A percentile compares a stretch with the other conserved stretches of the same genome.
Conservation (phyloP, 441 rosid species). For the Capsella rubella region DNA sequence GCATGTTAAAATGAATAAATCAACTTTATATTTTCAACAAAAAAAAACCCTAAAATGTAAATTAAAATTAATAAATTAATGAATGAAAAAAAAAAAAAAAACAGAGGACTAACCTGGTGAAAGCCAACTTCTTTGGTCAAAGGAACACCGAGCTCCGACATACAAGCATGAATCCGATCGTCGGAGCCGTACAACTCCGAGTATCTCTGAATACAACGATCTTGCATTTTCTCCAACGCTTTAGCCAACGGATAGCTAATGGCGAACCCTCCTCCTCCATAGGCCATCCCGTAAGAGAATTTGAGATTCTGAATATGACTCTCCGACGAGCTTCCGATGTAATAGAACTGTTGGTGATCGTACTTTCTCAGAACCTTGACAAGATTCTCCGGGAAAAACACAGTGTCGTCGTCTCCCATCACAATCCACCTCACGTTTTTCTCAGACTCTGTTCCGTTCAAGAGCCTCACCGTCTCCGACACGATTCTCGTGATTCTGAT, state of each 20-base stretch:
- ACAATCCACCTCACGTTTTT: constrained; percentile 69
- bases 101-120: constrained; percentile 61
- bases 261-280: constrained; percentile 79
- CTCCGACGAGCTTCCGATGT: constrained; percentile 70
- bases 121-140: constrained; percentile 65
- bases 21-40: not conserved
- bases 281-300: constrained; percentile 73
- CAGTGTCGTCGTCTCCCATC: constrained; percentile 82
- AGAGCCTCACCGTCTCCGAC: constrained; percentile 61
- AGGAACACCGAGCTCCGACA: constrained; percentile 78
- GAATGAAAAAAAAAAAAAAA: not conserved
- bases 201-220: constrained; percentile 60
- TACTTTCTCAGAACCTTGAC: constrained; percentile 57
- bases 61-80: not conserved
- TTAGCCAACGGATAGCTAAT: constrained; percentile 68
- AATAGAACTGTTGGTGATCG: constrained; percentile 61
- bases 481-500: constrained; percentile 70
- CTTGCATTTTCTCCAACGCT: constrained; percentile 62
- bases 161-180: constrained; percentile 76
- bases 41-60: not conserved
- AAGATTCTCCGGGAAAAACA: constrained; percentile 64
- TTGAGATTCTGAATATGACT: constrained; percentile 66
- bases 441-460: constrained; percentile 48
- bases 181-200: constrained; percentile 70
- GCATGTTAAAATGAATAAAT: not conserved